Conservation (phyloP, 768 basidiomycete genomes). For the Mycena latifolia region DNA sequence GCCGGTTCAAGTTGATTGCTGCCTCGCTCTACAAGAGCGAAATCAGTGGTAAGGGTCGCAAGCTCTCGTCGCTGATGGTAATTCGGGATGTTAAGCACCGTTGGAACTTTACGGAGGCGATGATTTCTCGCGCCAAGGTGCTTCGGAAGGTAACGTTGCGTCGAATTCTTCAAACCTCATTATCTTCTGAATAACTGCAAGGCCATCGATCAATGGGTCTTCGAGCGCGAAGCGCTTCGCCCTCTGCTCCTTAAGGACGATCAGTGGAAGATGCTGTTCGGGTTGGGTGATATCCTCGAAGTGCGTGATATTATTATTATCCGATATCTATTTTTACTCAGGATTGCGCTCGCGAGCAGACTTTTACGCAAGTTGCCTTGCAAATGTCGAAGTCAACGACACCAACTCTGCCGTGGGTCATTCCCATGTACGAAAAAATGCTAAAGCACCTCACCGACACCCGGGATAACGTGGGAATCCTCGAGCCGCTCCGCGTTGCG, state of each 20-base stretch:
- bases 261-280: not conserved
- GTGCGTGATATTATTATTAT: not conserved
- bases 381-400: not conserved
- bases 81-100: not conserved
- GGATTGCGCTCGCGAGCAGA: not conserved
- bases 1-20: not conserved
- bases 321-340: not conserved
- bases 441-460: too few species aligned
- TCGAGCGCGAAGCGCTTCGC: not conserved
- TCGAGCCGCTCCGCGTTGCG: too few species aligned
- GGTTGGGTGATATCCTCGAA: not conserved
- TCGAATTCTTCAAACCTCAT: too few species aligned
- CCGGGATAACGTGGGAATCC: too few species aligned
- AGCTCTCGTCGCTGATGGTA: too few species aligned
- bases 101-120: conserved; percentile 6
- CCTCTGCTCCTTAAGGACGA: too few species aligned
- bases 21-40: too few species aligned
- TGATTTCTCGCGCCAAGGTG: not conserved
- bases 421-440: too few species aligned
- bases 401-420: too few species aligned
- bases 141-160: conserved; percentile 5
- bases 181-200: too few species aligned
- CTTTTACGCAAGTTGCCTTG: conserved; percentile 2
- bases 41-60: too few species aligned
- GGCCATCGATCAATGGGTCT: conserved; percentile 9